Evolutionary conservation across 306 rosid species (phyloP), one percentile per base, ranked within the genome.

Genomic region (Quercus dentata): DNA sequence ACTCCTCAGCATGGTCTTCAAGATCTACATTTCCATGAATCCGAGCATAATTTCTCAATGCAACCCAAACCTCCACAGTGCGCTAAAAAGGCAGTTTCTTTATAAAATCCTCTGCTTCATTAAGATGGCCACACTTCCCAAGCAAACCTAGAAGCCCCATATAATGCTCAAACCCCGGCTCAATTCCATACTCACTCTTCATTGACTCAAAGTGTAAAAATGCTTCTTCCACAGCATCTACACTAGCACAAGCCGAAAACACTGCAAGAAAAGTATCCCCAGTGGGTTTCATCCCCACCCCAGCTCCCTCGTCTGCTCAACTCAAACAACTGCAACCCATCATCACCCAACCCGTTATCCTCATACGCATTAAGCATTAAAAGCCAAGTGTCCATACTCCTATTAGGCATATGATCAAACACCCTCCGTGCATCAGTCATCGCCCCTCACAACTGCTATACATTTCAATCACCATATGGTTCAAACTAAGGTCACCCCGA

Each of bases 361-460:
- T 97, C 97, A 25, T 90, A 90, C 15, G 88, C 92, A 12, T 85
- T 84, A 6, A 94, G 84, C 97, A 92, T 90, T 86, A 90, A 79
- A 81, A 87, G 92, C 94, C 97, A 94, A 62, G 98, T 88, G 61
- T 94, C 89, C 72, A 90, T 84, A 70, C 76, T 83, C 79, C 88
- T 83, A 6, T 88, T 90, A 6, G 91, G 86, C 93, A 94, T 85
- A 82, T 92, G 94, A 85, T 94, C 97, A 52, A 94, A 94, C 89
- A 94, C 97, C 56, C 98, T 89, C 14, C 88, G 90, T 19, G 97
- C 93, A 88, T 88, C 97, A 55, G 85, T 88, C 97, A 88, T 90
- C 79, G 93, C 90, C 25, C 25, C 33, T 81, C 91, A 74, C 98
- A 93, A 61, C 83, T 92, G 38, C 87, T 92, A 78, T 85, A 89